Evolutionary conservation across 202 grass and related monocot genomes (phyloP).

Genomic region (Digitaria exilis): DNA sequence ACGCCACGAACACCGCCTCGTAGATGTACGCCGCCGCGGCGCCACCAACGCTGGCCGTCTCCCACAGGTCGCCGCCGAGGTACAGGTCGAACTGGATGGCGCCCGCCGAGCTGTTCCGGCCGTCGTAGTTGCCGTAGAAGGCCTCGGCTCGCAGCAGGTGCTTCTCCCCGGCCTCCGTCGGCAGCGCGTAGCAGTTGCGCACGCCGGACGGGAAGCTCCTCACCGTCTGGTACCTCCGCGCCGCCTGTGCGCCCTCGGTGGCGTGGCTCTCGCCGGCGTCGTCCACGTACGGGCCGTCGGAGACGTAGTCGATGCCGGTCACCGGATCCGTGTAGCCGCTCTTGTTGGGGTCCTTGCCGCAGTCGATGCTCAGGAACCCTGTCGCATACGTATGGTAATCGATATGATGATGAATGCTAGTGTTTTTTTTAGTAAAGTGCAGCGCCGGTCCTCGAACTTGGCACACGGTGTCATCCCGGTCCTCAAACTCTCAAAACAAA

Average conservation of each 20-base stretch:
- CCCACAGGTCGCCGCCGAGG: neutral
- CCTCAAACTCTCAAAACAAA: no score
- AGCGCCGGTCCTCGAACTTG: no score
- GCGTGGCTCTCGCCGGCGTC: conserved; percentile 17
- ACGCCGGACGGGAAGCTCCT: conserved; percentile 39
- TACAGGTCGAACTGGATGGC: conserved; percentile 26
- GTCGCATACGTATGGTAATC: no score
- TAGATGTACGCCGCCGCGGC: neutral
- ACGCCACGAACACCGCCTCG: conserved; percentile 19
- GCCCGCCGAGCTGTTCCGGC: neutral
- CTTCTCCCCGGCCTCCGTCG: neutral
- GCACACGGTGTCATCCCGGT: no score
- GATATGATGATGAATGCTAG: no score
- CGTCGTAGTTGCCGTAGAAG: conserved; percentile 39
- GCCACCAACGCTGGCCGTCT: neutral
- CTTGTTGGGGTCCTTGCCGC: neutral
- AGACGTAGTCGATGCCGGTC: neutral
- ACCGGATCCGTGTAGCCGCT: neutral
- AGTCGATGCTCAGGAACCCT: conserved; percentile 1
- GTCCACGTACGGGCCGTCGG: conserved; percentile 27
- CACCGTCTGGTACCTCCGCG: neutral
- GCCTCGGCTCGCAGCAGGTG: conserved; percentile 2
- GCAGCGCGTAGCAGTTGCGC: conserved; percentile 44
- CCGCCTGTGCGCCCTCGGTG: neutral
- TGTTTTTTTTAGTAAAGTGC: no score